Base-by-base conservation (phyloP, 2,329 filamentous ascomycete species). In the Orbilia brochopaga region DNA sequence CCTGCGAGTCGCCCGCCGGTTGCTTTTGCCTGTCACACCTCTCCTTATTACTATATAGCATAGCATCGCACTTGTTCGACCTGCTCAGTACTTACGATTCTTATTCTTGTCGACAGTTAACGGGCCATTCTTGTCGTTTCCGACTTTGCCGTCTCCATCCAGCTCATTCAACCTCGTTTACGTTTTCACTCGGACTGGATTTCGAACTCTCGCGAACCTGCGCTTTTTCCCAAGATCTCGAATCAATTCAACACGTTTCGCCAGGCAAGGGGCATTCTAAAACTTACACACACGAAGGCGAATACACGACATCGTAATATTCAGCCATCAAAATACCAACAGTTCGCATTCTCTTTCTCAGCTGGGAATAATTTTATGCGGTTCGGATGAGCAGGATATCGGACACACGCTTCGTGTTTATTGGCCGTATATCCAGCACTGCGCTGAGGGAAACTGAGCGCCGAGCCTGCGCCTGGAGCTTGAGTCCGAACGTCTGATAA, bases 401-500 rank as follows among this genome's bases (percentile, higher is more conserved):
- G 50, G 24, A 53, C 23, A 2, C 10, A 11, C 30, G 23, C 50
- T 21, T 19, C 24, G 23, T 53, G 44, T 30, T 40, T 37, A 44
- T 27, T 55, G 54, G 57, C 23, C 52, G n/a, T 60, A 59, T 58
- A 70, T 64, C 57, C 27, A 6, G 30, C 32, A 10, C 44, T 19
- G 24, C 48, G 58, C 46, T 42, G 44, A 37, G 48, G 32, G 58
- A 46, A 61, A 30, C 57, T 42, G 57, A 61, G 37, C 58, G 27
- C 37, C 52, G 57, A 54, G 53, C 56, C 40, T 32, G 32, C 17
- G 30, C 21, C 35, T 6, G 46, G 11, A n/a, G n/a, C n/a, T n/a
- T n/a, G n/a, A n/a, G n/a, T n/a, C n/a, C n/a, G n/a, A 51, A 51
- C 46, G 19, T 21, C 19, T 23, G 19, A 13, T 8, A 4, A 42